Percentiles rank a stretch among this genome's conserved stretches.
Evolutionary conservation across 1,284 basidiomycete genomes (phyloP).

Genomic region (Leccinum pachyderme): DNA sequence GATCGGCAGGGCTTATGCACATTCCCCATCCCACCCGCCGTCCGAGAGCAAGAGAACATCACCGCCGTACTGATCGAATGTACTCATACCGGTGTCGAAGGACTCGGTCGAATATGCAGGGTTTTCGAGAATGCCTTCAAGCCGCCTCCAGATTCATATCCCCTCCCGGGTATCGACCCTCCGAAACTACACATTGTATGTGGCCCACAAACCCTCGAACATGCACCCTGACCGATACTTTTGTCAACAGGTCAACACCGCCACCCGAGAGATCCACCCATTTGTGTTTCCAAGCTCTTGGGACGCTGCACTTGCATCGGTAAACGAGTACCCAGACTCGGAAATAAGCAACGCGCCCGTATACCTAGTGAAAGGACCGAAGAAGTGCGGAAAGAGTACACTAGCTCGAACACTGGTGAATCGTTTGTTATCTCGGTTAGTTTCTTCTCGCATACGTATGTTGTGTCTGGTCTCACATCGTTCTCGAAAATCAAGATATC

Average conservation of each 20-base stretch:
- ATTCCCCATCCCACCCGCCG: constrained; percentile 12
- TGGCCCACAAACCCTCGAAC: constrained; percentile 9
- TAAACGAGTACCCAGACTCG: constrained; percentile 6
- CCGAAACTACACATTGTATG: constrained; percentile 57
- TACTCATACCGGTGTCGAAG: constrained; percentile 56
- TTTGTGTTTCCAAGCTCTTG: constrained; percentile 59
- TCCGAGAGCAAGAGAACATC: constrained; percentile 19
- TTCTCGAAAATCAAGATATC: constrained; percentile 46
- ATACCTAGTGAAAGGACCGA: constrained; percentile 78
- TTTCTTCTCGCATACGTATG: not conserved
- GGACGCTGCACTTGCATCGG: constrained; percentile 44
- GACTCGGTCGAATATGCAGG: constrained; percentile 58
- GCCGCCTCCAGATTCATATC: constrained; percentile 38
- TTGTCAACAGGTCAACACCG: constrained; percentile 39
- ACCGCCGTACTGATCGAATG: constrained; percentile 56
- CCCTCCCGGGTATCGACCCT: constrained; percentile 40
- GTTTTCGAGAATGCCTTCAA: constrained; percentile 61
- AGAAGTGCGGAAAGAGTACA: constrained; percentile 88
- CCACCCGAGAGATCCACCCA: constrained; percentile 45
- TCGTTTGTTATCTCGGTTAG: constrained; percentile 54
- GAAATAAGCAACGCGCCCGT: constrained; percentile 29
- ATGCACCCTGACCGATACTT: not conserved
- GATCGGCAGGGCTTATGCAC: constrained; percentile 25
- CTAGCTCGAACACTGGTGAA: constrained; percentile 80
- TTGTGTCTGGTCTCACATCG: not conserved